Evolutionary conservation across 2,329 filamentous ascomycete species (phyloP).

Genomic region (Zymoseptoria passerinii): DNA sequence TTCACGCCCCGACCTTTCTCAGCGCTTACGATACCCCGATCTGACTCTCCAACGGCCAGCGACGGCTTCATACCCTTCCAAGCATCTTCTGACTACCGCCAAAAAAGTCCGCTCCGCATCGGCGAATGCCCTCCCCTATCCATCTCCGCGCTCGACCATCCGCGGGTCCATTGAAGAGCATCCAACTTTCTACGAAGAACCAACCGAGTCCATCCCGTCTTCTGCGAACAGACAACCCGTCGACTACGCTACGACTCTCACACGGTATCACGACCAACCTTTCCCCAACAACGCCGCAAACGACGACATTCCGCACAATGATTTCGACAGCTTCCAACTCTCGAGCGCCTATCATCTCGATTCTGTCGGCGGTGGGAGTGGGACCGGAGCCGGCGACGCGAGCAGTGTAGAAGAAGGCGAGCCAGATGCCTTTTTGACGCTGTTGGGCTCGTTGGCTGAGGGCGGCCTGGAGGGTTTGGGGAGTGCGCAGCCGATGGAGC

Average conservation of each 20-base stretch:
- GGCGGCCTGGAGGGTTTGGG: constrained; percentile 60
- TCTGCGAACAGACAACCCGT: neutral
- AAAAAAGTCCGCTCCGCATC: neutral
- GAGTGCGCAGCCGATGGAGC: neutral
- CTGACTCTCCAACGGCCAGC: neutral
- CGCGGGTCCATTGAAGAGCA: neutral
- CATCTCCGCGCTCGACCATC: neutral
- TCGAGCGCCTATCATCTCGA: neutral
- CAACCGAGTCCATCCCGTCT: neutral
- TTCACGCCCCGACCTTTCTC: neutral
- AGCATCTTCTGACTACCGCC: neutral
- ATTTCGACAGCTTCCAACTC: neutral
- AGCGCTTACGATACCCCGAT: neutral
- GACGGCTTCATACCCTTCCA: neutral
- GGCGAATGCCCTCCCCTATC: neutral
- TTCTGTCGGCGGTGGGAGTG: constrained; percentile 18
- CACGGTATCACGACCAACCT: neutral
- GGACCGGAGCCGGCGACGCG: constrained; percentile 33
- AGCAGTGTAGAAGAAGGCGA: constrained; percentile 44
- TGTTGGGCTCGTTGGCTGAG: constrained; percentile 75
- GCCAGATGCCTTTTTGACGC: constrained; percentile 70
- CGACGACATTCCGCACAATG: neutral
- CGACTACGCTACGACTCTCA: neutral
- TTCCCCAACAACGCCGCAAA: neutral
- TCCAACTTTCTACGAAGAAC: neutral